These are phyloP conservation scores for Cordyceps tenuipes DNA, from an alignment of 2,329 filamentous ascomycete genomes.

Conservation along the genomic window DNA sequence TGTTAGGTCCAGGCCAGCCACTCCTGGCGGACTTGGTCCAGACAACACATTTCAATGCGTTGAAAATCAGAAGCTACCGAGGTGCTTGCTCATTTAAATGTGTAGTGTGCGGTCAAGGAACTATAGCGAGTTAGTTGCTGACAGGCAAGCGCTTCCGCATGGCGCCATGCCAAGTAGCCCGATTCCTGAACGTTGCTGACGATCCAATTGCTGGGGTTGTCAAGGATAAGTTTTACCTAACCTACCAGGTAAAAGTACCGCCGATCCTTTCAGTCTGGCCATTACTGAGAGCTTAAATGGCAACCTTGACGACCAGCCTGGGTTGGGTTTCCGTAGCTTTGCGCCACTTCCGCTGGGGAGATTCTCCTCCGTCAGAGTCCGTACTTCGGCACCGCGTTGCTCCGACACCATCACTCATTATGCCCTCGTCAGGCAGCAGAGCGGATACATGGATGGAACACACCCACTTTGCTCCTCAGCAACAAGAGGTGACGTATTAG, in stretches of 20 bases:
- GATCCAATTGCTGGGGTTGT: not conserved
- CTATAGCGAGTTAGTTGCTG: not conserved
- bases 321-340: not conserved
- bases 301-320: not conserved
- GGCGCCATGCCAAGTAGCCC: not conserved
- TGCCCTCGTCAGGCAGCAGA: not conserved
- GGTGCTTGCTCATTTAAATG: not conserved
- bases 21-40: not conserved
- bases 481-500: not conserved
- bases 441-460: not conserved
- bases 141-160: not conserved
- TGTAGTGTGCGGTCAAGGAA: not conserved
- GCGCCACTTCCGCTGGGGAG: not conserved
- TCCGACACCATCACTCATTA: not conserved
- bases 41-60: not conserved
- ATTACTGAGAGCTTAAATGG: not conserved
- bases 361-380: not conserved
- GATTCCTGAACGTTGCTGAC: not conserved
- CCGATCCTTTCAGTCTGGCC: not conserved
- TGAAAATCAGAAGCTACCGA: not conserved
- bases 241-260: not conserved
- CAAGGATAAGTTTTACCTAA: not conserved
- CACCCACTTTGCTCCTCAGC: not conserved
- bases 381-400: not conserved
- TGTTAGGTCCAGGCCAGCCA: not conserved